These are phyloP conservation scores for Dioscorea cayenensis DNA, from an alignment of 116 monocot genomes.

Conservation along the genomic window DNA sequence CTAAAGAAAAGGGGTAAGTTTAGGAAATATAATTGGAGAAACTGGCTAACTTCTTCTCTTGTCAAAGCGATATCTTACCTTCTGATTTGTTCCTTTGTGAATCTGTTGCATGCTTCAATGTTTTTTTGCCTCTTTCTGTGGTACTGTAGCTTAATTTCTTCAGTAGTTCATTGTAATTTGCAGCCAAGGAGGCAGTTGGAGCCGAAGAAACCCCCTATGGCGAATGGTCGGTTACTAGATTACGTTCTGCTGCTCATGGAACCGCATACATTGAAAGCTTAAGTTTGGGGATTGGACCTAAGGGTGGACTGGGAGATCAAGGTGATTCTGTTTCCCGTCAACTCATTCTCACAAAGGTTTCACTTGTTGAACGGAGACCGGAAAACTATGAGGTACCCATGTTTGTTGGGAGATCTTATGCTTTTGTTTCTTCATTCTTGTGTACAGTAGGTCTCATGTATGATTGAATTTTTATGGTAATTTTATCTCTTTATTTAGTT, in stretches of 20 bases:
- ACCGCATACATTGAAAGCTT: constrained; percentile 57
- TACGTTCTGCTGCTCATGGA: constrained; percentile 95
- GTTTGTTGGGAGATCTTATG: constrained; percentile 1
- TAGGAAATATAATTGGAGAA: neutral
- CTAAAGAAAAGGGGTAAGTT: constrained; percentile 73
- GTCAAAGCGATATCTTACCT: neutral
- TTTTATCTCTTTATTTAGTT: too few relatives aligned
- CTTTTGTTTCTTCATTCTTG: neutral
- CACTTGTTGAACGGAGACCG: constrained; percentile 92
- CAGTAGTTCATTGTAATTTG: constrained; percentile 35
- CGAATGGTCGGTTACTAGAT: constrained; percentile 86
- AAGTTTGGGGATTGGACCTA: constrained; percentile 84
- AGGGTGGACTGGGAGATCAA: constrained; percentile 91
- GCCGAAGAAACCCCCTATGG: constrained; percentile 89
- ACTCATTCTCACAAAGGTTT: constrained; percentile 87
- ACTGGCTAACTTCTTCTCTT: neutral
- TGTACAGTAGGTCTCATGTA: neutral
- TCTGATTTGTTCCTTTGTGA: neutral
- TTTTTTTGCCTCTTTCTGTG: neutral
- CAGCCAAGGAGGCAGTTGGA: constrained; percentile 98
- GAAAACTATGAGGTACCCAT: constrained; percentile 88
- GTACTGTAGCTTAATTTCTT: constrained; percentile 30
- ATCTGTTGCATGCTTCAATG: neutral
- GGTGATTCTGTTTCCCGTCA: constrained; percentile 94
- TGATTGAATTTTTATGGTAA: neutral